phyloP scores from a whole-genome alignment of 306 rosid genomes.

The Phaseolus lunatus region DNA sequence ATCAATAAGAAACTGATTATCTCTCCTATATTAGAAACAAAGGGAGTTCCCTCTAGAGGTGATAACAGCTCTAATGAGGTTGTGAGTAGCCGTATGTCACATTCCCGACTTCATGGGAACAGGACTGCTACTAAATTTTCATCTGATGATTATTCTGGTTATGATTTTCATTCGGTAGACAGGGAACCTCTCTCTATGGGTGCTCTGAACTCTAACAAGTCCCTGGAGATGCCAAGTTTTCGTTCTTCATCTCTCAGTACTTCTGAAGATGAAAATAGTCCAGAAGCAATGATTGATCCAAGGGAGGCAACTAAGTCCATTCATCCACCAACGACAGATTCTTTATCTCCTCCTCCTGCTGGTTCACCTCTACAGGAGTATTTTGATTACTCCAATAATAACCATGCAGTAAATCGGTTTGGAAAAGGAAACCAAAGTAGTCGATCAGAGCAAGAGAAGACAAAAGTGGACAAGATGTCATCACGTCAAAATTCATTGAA shows the following conservation, averaged over 20 bases:
- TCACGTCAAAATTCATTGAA: constrained; percentile 85
- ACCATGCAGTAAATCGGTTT: constrained; percentile 62
- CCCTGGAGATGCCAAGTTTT: constrained; percentile 74
- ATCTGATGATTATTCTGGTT: constrained; percentile 91
- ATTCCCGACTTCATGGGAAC: constrained; percentile 53
- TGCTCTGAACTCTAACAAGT: constrained; percentile 60
- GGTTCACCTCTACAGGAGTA: constrained; percentile 87
- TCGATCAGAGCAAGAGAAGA: constrained; percentile 93
- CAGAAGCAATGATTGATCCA: constrained; percentile 57
- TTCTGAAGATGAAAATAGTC: constrained; percentile 83
- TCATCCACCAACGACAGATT: constrained; percentile 55
- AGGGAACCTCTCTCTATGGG: constrained; percentile 64
- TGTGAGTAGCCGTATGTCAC: constrained; percentile 49
- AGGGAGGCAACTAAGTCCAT: constrained; percentile 54
- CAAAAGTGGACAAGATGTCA: constrained; percentile 66
- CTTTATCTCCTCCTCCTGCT: constrained; percentile 65
- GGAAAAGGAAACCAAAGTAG: constrained; percentile 85
- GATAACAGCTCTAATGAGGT: constrained; percentile 58
- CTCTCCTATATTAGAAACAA: constrained; percentile 56
- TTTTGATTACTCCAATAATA: constrained; percentile 73
- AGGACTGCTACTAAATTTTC: constrained; percentile 72
- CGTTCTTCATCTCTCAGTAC: constrained; percentile 75
- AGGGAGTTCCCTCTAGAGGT: constrained; percentile 50
- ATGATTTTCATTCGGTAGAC: constrained; percentile 84
- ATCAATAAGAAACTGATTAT: constrained; percentile 68